Conservation (phyloP, 495 filamentous ascomycete species). For the Extremus antarcticus region DNA sequence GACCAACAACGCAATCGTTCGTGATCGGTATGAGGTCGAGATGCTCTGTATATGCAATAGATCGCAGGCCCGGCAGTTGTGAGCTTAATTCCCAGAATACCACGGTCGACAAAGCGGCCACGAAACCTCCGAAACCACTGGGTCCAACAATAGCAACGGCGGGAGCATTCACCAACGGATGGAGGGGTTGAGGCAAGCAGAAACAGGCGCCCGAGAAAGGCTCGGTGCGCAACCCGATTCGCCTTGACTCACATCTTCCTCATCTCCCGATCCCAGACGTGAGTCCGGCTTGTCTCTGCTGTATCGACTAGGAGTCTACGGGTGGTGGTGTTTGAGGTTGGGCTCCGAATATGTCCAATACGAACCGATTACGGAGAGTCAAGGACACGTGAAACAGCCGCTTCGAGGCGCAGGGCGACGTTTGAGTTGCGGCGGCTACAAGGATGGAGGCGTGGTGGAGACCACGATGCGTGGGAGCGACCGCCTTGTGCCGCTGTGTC, state of each 20-base stretch:
- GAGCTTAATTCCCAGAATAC: background rate
- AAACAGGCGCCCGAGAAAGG: background rate
- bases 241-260: background rate
- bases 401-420: background rate
- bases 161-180: background rate
- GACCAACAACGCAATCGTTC: too few species aligned
- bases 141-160: background rate
- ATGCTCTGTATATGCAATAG: too few species aligned
- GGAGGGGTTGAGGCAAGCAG: background rate
- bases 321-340: background rate
- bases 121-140: background rate
- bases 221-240: background rate
- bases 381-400: background rate
- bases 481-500: background rate
- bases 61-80: too few species aligned
- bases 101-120: background rate
- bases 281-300: background rate
- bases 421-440: background rate
- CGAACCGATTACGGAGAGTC: background rate
- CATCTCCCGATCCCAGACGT: background rate
- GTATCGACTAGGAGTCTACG: too few species aligned
- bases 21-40: too few species aligned
- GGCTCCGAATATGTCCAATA: background rate
- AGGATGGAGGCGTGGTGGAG: background rate
- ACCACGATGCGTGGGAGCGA: background rate